Evolutionary conservation across 2,329 filamentous ascomycete genomes (phyloP).

Genomic region (Aspergillus sp.): DNA sequence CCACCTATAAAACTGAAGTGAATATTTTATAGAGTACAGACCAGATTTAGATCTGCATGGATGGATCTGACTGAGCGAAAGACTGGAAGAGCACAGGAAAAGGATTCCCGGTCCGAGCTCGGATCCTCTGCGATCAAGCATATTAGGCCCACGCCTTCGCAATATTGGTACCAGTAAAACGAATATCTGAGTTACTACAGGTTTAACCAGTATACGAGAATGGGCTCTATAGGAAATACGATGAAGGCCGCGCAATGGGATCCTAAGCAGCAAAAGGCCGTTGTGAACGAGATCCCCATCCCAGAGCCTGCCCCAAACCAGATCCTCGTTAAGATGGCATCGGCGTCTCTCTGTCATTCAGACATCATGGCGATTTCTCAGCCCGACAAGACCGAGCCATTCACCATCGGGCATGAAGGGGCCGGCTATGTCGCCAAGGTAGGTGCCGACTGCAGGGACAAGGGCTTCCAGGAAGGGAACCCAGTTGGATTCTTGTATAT

Average conservation of each 20-base stretch:
- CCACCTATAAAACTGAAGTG: too few relatives aligned
- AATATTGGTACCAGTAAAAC: too few relatives aligned
- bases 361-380: constrained; percentile 1
- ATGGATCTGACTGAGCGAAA: too few relatives aligned
- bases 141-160: too few relatives aligned
- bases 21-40: too few relatives aligned
- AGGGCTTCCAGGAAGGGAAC: constrained; percentile 2
- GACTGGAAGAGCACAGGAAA: not conserved
- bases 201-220: too few relatives aligned
- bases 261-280: constrained; percentile 2
- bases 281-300: constrained; percentile 3
- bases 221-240: not conserved
- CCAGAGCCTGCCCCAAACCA: not conserved
- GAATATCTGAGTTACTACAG: too few relatives aligned
- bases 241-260: constrained; percentile 2
- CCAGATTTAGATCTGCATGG: too few relatives aligned
- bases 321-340: constrained; percentile 8
- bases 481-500: constrained; percentile 5
- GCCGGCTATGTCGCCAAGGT: constrained; percentile 1
- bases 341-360: constrained; percentile 7
- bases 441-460: not conserved
- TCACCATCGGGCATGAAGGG: constrained; percentile 6
- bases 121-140: too few relatives aligned
- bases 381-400: not conserved
- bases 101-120: not conserved